These are phyloP conservation scores for Penicillium sp. DNA, from an alignment of 2,329 filamentous ascomycete genomes.

Conservation along the genomic window DNA sequence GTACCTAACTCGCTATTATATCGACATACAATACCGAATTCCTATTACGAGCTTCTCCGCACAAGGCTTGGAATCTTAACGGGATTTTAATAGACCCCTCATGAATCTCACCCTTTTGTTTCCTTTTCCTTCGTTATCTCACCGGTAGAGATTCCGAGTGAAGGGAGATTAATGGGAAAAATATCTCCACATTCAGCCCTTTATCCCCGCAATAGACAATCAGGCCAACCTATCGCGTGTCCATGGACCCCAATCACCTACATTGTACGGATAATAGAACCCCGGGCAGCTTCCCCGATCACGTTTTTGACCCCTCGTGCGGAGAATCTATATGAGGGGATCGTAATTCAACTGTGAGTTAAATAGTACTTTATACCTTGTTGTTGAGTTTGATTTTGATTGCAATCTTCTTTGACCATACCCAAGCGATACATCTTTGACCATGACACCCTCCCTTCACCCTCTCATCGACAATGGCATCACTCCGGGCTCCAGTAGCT, in stretches of 20 bases:
- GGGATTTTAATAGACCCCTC: neutral
- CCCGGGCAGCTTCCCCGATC: neutral
- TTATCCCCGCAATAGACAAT: neutral
- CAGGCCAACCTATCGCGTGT: neutral
- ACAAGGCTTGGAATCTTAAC: neutral
- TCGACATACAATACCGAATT: neutral
- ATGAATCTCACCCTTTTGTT: neutral
- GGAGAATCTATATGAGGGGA: neutral
- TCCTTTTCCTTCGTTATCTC: neutral
- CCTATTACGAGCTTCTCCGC: neutral
- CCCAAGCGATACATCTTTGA: conserved; percentile 6
- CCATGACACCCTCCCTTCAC: conserved; percentile 52
- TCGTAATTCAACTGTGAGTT: neutral
- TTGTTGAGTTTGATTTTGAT: neutral
- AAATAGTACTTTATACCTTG: neutral
- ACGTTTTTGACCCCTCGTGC: neutral
- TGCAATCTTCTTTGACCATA: neutral
- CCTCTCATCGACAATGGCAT: conserved; percentile 63
- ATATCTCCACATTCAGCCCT: conserved; percentile 4
- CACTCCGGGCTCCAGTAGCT: conserved; percentile 54
- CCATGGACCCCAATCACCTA: too few relatives aligned
- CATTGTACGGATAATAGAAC: too few relatives aligned
- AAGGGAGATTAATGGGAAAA: neutral
- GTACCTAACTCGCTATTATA: too few relatives aligned
- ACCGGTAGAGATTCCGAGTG: neutral